Evolutionary conservation across 495 filamentous ascomycete species (phyloP), one percentile per base, ranked within the genome.

Genomic region (Letharia lupina): DNA sequence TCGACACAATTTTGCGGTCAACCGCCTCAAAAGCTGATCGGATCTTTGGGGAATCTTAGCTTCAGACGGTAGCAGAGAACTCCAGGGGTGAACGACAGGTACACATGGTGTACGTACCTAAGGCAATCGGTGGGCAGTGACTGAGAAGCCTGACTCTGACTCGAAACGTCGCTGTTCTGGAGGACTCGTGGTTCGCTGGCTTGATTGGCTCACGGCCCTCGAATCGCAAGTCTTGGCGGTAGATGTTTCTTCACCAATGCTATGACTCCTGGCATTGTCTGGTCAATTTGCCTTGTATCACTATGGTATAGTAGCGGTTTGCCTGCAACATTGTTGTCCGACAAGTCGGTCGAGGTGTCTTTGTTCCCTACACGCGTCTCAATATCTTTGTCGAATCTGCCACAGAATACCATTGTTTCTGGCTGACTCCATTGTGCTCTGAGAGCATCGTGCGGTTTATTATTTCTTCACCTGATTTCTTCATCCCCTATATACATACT

Each of bases 141-240:
- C 28, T 35, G 54, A 20, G 11, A 20, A 37, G 6, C 3, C 4
- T 16, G 20, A 11, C 54, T 37, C 2, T 9, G 54, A 35, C 16
- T 12, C n/a, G 31, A 57, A 57, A 57, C 54, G 16, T 37, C 12
- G 52, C 10, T 35, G 54, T 57, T 28, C 23, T 37, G 5, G 15
- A 35, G 31, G 33, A 57, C 37, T 57, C 52, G 52, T 15, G 23
- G 31, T 52, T 52, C 48, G 48, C 52, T 31, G n/a, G 28, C 7
- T 52, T 57, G 54, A 57, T 57, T 57, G 54, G 54, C 54, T 57
- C 31, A 37, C 54, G 39, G 54, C 15, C 33, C 31, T 57, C 12
- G 33, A 10, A 11, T 37, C 28, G 54, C 15, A 37, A 10, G 54
- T 57, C 54, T 57, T 57, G 54, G 54, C 54, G 54, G 31, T 57